phyloP scores from a whole-genome alignment of 441 rosid species.

The Gossypium davidsonii region DNA sequence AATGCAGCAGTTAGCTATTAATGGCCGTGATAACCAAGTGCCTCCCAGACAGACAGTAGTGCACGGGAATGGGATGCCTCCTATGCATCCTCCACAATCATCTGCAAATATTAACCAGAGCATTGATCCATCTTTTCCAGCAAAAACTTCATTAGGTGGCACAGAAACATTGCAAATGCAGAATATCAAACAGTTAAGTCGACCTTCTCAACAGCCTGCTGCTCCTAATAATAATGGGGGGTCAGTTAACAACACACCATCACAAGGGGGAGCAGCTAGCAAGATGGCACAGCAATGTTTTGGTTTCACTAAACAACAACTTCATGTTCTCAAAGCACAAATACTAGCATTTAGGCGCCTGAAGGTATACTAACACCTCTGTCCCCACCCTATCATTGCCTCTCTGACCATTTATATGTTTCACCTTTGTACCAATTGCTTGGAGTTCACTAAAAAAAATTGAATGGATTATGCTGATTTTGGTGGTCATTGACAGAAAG shows the following conservation, averaged over 20 bases:
- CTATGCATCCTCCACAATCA: conserved; percentile 63
- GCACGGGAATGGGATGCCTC: conserved; percentile 66
- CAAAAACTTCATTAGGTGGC: conserved; percentile 40
- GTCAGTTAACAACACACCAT: conserved; percentile 31
- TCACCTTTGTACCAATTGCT: neutral
- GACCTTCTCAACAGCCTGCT: conserved; percentile 48
- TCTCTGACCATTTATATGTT: neutral
- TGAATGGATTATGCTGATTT: conserved; percentile 13
- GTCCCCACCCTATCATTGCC: conserved; percentile 10
- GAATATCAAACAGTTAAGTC: conserved; percentile 60
- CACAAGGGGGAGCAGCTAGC: conserved; percentile 50
- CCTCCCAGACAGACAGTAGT: conserved; percentile 49
- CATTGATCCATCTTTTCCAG: conserved; percentile 48
- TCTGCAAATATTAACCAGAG: conserved; percentile 46
- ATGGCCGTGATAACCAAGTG: conserved; percentile 63
- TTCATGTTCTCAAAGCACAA: conserved; percentile 98
- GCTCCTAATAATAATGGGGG: conserved; percentile 45
- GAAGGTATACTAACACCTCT: conserved; percentile 47
- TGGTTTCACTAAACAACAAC: conserved; percentile 91
- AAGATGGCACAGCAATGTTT: conserved; percentile 49
- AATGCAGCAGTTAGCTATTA: conserved; percentile 57
- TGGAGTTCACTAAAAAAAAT: conserved; percentile 11
- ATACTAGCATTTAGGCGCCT: conserved; percentile 94
- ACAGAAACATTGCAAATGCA: conserved; percentile 60
- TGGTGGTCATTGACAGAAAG: conserved; percentile 58